phyloP scores from a whole-genome alignment of 2,329 filamentous ascomycete species.

The Monosporascus cannonballus region DNA sequence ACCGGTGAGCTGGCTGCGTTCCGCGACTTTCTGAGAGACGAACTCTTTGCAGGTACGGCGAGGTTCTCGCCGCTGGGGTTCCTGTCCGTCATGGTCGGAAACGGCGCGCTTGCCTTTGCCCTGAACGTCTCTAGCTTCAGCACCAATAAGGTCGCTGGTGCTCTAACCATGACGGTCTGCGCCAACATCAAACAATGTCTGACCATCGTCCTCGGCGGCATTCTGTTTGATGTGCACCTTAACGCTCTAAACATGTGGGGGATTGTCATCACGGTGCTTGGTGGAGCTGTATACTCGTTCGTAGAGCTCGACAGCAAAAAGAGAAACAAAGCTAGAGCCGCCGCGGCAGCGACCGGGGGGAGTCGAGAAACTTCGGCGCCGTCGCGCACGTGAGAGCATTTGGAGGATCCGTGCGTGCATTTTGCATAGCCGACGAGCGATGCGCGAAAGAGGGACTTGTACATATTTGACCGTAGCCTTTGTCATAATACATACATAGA shows the following conservation, averaged over 20 bases:
- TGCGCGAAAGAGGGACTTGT: no score
- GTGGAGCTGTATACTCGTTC: constrained; percentile 52
- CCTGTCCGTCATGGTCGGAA: constrained; percentile 37
- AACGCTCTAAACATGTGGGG: constrained; percentile 49
- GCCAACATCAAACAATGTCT: constrained; percentile 54
- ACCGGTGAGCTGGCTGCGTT: constrained; percentile 46
- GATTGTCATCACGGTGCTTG: constrained; percentile 48
- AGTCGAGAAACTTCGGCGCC: neutral
- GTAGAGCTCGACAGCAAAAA: constrained; percentile 47
- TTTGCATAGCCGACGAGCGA: no score
- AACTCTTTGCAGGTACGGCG: constrained; percentile 19
- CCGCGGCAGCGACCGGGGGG: neutral
- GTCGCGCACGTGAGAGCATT: no score
- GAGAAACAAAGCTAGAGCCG: neutral
- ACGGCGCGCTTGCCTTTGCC: constrained; percentile 48
- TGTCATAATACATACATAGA: no score
- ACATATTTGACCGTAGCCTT: no score
- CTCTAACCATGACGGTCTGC: constrained; percentile 54
- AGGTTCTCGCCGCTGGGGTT: constrained; percentile 29
- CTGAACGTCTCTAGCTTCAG: constrained; percentile 53
- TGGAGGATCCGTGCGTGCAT: no score
- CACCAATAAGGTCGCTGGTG: constrained; percentile 52
- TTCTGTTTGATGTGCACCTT: constrained; percentile 45
- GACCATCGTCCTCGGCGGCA: constrained; percentile 48
- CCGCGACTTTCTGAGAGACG: constrained; percentile 15